Evolutionary conservation across 2,329 filamentous ascomycete species (phyloP), one percentile per base, ranked within the genome.

Genomic region (Hypoxylon sp.): DNA sequence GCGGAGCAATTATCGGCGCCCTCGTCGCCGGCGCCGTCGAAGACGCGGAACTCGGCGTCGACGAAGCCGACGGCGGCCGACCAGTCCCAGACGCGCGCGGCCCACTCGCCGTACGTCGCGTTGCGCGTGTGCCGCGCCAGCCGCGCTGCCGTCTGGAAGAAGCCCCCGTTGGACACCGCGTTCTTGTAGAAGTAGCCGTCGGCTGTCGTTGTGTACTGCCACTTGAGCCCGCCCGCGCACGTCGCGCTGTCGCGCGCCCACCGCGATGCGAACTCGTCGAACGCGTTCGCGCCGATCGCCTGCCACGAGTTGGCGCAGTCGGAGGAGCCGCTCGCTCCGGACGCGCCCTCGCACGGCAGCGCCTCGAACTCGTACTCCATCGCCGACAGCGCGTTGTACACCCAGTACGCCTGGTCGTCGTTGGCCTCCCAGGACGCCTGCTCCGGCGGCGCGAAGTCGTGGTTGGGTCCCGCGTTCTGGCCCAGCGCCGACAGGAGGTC

Each of bases 141-240:
- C 9, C 84, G 80, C 5, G 83, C 80, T 3, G 72, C 71, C 18
- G 71, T 66, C 52, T 75, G 72, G 66, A 75, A 75, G 58, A 74
- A 73, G 9, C 72, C 68, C 7, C 70, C 73, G 56, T 75, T 75
- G 33, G 72, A 70, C n/a, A 74, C 70, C 13, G 70, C 58, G 48
- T 75, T 74, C 53, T 75, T 88, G 77, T 87, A 86, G 61, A 81
- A 76, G 70, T 85, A 88, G 8, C 85, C 85, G 4, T 72, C 73
- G 55, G 86, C 84, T 65, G 81, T 81, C 2, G 78, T 73, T 67
- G 80, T 83, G 53, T 87, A 83, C 71, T 88, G 84, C 82, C 83
- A 85, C 64, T 82, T 80, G 48, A 86, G 68, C 11, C 83, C 84
- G 53, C 83, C 84, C 13, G 74, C 75, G 64, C 84, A 87, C 4